A percentile compares a stretch with the other conserved stretches of the same genome.
These are phyloP conservation scores for Fusarium camptoceras DNA, from an alignment of 2,329 filamentous ascomycete genomes.

Conservation along the genomic window DNA sequence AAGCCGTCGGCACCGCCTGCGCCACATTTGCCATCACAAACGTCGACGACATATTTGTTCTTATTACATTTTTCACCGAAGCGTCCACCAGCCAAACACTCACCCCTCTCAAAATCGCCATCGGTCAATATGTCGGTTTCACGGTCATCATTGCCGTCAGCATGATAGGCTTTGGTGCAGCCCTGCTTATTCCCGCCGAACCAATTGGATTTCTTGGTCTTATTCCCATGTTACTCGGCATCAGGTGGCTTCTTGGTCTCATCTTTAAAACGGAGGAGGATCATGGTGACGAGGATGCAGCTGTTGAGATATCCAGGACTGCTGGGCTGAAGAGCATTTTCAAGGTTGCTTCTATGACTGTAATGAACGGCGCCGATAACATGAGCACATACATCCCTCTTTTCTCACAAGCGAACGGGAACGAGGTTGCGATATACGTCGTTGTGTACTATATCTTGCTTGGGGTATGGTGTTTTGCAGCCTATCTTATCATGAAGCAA, in stretches of 20 bases:
- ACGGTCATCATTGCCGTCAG: constrained; percentile 3
- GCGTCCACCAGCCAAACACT: background rate
- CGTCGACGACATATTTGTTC: constrained; percentile 9
- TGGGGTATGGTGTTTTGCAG: background rate
- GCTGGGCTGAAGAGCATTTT: constrained; percentile 3
- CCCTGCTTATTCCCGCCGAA: background rate
- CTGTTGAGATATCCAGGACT: background rate
- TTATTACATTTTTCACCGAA: constrained; percentile 4
- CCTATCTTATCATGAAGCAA: background rate
- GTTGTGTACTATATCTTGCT: constrained; percentile 11
- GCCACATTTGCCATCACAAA: constrained; percentile 8
- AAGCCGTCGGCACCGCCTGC: background rate
- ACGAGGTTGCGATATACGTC: background rate
- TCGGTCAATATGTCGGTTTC: constrained; percentile 10
- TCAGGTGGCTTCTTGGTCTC: background rate
- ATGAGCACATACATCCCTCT: constrained; percentile 7
- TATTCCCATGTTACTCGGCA: background rate
- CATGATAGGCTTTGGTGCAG: constrained; percentile 8
- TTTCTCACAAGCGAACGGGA: background rate
- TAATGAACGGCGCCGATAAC: constrained; percentile 6
- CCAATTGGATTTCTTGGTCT: constrained; percentile 14
- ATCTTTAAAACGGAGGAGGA: background rate
- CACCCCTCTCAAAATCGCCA: background rate
- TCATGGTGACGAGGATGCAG: background rate
- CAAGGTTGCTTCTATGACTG: constrained; percentile 4